Percentiles rank a stretch among this genome's conserved stretches.
phyloP scores from a whole-genome alignment of 2,329 filamentous ascomycete species.

The Hansfordia pulvinata region DNA sequence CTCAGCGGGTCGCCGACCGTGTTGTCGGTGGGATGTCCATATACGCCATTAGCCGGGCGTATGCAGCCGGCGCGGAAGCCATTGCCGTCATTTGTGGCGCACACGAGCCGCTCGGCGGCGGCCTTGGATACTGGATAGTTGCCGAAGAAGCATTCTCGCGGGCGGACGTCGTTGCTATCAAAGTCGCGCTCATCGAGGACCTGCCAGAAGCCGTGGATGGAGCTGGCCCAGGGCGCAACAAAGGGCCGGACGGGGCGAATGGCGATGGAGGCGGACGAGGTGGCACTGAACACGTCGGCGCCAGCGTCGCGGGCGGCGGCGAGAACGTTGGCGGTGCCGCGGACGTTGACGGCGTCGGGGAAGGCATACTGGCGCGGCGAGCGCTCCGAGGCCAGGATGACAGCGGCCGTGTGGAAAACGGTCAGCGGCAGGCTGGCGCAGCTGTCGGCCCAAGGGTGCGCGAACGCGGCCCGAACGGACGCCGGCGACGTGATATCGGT shows the following conservation, averaged over 20 bases:
- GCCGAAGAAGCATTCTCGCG: constrained; percentile 27
- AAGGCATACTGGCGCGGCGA: constrained; percentile 27
- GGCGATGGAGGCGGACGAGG: constrained; percentile 34
- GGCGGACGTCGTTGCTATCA: constrained; percentile 20
- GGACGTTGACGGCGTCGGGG: constrained; percentile 33
- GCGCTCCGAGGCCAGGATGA: constrained; percentile 36
- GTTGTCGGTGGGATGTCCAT: constrained; percentile 34
- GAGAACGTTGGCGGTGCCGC: constrained; percentile 33
- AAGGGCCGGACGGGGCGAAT: constrained; percentile 27
- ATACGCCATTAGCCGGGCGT: constrained; percentile 36
- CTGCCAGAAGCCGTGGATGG: constrained; percentile 27
- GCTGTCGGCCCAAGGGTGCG: constrained; percentile 27
- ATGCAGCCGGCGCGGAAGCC: constrained; percentile 35
- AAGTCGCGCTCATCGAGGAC: constrained; percentile 30
- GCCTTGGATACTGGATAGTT: constrained; percentile 39
- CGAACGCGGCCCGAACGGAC: constrained; percentile 30
- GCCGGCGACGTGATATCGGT: constrained; percentile 34
- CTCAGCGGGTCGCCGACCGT: constrained; percentile 27
- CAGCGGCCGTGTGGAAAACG: constrained; percentile 43
- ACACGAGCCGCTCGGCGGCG: constrained; percentile 35
- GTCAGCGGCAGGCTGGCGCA: constrained; percentile 32
- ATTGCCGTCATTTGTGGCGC: constrained; percentile 18
- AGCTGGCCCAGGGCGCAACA: constrained; percentile 25
- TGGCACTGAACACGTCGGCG: constrained; percentile 36
- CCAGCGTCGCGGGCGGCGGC: constrained; percentile 28